Evolutionary conservation across 2,329 filamentous ascomycete species (phyloP).

Genomic region (Delphinella strobiligena): DNA sequence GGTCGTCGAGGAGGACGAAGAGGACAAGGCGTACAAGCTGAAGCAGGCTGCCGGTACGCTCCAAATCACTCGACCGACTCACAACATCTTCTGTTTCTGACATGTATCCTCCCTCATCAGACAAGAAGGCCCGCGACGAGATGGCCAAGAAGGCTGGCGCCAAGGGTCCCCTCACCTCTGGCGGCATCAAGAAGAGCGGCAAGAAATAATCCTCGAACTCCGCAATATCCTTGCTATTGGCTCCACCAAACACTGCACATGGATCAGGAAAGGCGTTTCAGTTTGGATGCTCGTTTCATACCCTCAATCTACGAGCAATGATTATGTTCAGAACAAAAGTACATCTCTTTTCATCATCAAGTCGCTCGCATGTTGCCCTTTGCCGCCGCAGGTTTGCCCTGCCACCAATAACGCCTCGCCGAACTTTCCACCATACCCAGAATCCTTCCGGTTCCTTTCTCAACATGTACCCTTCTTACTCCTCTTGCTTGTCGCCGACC

Average conservation of each 20-base stretch:
- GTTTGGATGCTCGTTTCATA: background rate
- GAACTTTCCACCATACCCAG: background rate
- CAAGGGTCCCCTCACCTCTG: slow-evolving; percentile 80
- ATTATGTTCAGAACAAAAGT: too few species aligned
- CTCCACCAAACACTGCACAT: too few species aligned
- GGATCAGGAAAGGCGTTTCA: background rate
- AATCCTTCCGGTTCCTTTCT: too few species aligned
- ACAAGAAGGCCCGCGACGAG: slow-evolving; percentile 63
- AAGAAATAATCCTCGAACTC: slow-evolving; percentile 58
- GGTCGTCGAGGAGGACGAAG: slow-evolving; percentile 74
- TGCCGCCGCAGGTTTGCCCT: background rate
- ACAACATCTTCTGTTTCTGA: background rate
- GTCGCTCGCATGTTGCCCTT: too few species aligned
- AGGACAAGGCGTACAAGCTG: slow-evolving; percentile 69
- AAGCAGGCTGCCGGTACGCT: slow-evolving; percentile 79
- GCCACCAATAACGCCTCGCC: background rate
- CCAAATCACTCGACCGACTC: too few species aligned
- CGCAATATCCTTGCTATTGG: too few species aligned
- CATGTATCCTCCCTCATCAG: slow-evolving; percentile 17
- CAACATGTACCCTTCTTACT: too few species aligned
- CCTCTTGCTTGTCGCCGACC: too few species aligned
- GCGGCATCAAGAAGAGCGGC: slow-evolving; percentile 92
- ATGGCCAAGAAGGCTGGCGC: slow-evolving; percentile 75
- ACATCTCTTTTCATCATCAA: too few species aligned
- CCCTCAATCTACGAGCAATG: background rate